Base-by-base conservation (phyloP, 805 yeast species). In the Metschnikowia picachoensis region DNA sequence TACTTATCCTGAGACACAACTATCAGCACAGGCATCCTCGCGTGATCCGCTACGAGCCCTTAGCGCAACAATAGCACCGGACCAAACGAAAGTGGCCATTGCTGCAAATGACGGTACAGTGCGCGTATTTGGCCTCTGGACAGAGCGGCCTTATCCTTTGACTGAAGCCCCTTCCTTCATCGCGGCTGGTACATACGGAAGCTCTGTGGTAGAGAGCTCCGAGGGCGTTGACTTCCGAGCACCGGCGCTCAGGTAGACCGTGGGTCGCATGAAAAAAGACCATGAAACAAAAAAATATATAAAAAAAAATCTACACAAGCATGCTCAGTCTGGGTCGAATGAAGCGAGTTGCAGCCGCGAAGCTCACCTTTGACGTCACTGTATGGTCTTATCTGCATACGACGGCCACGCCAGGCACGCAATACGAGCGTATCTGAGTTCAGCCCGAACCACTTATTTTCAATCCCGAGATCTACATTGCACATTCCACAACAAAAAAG, bases 61-160 rank as follows among this genome's bases (percentile, higher is more conserved):
- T 32, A 77, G 87, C 48, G 82, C 94, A 1, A 81, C 77, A 2
- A 48, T 74, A 8, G 83, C 95, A 0, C 89, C 90, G 8, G 85
- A 83, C 57, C 73, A 68, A 14, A 67, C 73, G 11, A 70, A 81
- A 1, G 67, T 90, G 0, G 85, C 92, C 48, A 80, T 86, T 1
- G 91, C 94, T 0, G 73, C 88, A 0, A 87, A 82, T 59, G 96
- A 89, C 62, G 84, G 82, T 50, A 83, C 94, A 0, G 78, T 90
- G 2, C 65, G 92, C 45, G 82, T 90, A 37, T 88, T 85, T 63
- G 75, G 80, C 41, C 52, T 89, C 7, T 90, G 96, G 96, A 67
- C 55, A 2, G 41, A 44, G 29, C 37, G 78, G 48, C 55, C 17
- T 65, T 66, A 35, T 60, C 65, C 8, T 52, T 64, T 14, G 13